A percentile compares a stretch with the other conserved stretches of the same genome.
phyloP scores from a whole-genome alignment of 2,329 filamentous ascomycete species.

The Alternaria atra region DNA sequence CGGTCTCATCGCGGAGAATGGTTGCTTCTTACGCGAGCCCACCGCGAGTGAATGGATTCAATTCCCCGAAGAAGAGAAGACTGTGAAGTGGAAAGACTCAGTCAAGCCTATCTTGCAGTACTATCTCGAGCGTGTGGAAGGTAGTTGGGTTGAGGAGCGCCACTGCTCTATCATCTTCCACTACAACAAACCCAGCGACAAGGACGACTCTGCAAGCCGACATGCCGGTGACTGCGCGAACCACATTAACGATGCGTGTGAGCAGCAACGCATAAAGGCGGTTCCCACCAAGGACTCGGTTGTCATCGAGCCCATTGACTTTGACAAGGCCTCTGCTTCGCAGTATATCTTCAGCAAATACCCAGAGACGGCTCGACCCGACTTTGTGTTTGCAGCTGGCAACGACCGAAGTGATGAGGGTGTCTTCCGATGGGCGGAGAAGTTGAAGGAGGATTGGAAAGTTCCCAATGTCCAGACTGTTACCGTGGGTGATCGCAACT shows the following conservation, averaged over 20 bases:
- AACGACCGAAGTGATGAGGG: slow-evolving; percentile 94
- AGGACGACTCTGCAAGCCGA: slow-evolving; percentile 71
- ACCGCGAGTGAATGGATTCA: slow-evolving; percentile 75
- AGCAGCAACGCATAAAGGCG: slow-evolving; percentile 83
- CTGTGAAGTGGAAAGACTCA: slow-evolving; percentile 81
- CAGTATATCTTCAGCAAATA: slow-evolving; percentile 71
- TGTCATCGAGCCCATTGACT: slow-evolving; percentile 83
- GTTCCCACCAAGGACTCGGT: slow-evolving; percentile 82
- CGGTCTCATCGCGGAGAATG: slow-evolving; percentile 93
- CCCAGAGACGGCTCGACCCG: slow-evolving; percentile 55
- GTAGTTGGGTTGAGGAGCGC: slow-evolving; percentile 87
- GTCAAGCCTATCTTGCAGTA: slow-evolving; percentile 86
- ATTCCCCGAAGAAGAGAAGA: slow-evolving; percentile 76
- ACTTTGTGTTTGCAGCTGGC: slow-evolving; percentile 89
- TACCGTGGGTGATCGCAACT: slow-evolving; percentile 85
- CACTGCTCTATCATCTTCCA: slow-evolving; percentile 92
- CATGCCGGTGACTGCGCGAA: slow-evolving; percentile 90
- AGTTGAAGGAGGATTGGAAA: slow-evolving; percentile 64
- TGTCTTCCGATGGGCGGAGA: slow-evolving; percentile 93
- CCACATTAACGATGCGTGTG: slow-evolving; percentile 94
- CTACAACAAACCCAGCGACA: slow-evolving; percentile 83
- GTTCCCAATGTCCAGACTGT: slow-evolving; percentile 77
- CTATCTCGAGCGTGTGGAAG: slow-evolving; percentile 88
- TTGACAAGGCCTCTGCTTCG: slow-evolving; percentile 87
- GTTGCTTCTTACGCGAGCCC: slow-evolving; percentile 83